Conservation (phyloP, 2,329 filamentous ascomycete genomes). For the Diaporthe citrichinensis region DNA sequence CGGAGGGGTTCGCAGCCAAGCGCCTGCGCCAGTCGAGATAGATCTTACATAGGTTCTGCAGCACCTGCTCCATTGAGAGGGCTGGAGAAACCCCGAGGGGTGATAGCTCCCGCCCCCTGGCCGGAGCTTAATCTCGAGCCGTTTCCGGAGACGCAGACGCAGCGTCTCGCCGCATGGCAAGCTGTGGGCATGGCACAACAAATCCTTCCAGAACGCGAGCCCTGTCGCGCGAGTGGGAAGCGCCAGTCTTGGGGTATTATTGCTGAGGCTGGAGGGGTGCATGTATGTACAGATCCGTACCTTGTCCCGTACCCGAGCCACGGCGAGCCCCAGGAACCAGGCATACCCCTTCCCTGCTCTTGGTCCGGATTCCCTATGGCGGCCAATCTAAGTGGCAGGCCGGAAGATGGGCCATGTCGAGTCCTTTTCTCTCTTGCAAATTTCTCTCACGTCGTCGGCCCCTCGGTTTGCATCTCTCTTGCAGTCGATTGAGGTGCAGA, state of each 20-base stretch:
- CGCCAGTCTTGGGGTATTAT: constrained; percentile 30
- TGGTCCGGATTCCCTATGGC: constrained; percentile 28
- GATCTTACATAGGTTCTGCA: constrained; percentile 1
- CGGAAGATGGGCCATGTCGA: constrained; percentile 43
- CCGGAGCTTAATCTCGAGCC: constrained; percentile 14
- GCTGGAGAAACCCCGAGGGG: not conserved
- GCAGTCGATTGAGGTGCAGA: constrained; percentile 48
- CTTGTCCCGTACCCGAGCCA: constrained; percentile 28
- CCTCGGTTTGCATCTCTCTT: constrained; percentile 45
- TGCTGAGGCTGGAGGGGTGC: constrained; percentile 36
- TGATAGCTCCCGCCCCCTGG: constrained; percentile 26
- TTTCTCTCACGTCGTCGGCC: constrained; percentile 35
- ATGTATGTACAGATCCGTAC: constrained; percentile 30
- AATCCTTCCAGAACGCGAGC: constrained; percentile 35
- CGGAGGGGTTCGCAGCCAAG: constrained; percentile 26
- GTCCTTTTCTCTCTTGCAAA: constrained; percentile 40
- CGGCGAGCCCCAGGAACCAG: constrained; percentile 48
- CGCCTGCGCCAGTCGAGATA: constrained; percentile 13
- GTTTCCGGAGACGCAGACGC: constrained; percentile 12
- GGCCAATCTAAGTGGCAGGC: constrained; percentile 44
- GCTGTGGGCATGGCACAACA: constrained; percentile 20
- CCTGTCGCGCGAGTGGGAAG: constrained; percentile 17
- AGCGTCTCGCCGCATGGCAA: constrained; percentile 37
- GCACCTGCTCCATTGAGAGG: constrained; percentile 5
- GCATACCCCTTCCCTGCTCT: constrained; percentile 52